Conservation (phyloP, 2,329 filamentous ascomycete genomes). For the Alternaria rosae region DNA sequence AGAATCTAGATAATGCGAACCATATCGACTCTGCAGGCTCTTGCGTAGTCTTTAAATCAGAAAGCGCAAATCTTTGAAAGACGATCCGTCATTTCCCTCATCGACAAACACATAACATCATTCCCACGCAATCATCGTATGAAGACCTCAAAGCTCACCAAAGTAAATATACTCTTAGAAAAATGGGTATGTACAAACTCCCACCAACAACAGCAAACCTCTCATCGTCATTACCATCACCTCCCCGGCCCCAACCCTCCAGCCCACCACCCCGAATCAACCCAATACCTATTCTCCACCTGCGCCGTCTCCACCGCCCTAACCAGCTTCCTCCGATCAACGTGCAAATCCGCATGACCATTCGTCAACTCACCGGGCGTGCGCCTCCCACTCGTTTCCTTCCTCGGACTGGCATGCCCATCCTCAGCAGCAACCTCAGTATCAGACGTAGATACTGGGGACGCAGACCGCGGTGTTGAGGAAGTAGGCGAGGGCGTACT, state of each 20-base stretch:
- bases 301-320: conserved; percentile 38
- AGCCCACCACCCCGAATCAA: conserved; percentile 48
- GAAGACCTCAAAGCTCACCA: not conserved
- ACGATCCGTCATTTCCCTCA: no score
- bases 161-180: not conserved
- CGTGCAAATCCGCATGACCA: conserved; percentile 49
- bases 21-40: no score
- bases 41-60: no score
- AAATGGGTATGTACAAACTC: not conserved
- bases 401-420: conserved; percentile 11
- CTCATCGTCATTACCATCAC: not conserved
- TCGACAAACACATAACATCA: no score
- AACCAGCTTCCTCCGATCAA: conserved; percentile 45
- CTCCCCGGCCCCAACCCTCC: conserved; percentile 34
- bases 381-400: conserved; percentile 13
- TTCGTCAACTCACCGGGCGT: conserved; percentile 40
- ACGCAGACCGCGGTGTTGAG: conserved; percentile 32
- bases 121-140: no score
- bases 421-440: conserved; percentile 13
- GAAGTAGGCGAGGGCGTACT: conserved; percentile 18
- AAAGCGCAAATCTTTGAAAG: no score
- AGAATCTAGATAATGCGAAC: no score
- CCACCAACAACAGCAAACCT: not conserved
- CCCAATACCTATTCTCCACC: conserved; percentile 43
- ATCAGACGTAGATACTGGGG: conserved; percentile 28